phyloP scores from a whole-genome alignment of 2,329 filamentous ascomycete genomes.

The Camillea tinctor region DNA sequence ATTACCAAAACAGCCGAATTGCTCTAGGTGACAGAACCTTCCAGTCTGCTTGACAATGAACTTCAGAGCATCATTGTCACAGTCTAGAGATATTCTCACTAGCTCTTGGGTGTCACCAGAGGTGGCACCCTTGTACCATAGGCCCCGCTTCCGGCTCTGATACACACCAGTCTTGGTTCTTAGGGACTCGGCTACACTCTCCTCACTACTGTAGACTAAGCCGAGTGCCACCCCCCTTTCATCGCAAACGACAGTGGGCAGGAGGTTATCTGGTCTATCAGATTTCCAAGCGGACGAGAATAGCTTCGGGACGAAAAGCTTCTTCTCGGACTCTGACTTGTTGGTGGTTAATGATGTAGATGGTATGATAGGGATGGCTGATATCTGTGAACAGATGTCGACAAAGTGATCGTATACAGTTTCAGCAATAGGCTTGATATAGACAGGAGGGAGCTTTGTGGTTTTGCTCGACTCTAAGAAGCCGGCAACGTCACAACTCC shows the following conservation, averaged over 20 bases:
- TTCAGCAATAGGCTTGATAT: slow-evolving; percentile 50
- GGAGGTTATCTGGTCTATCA: slow-evolving; percentile 78
- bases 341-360: slow-evolving; percentile 68
- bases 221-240: slow-evolving; percentile 82
- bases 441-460: slow-evolving; percentile 47
- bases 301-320: slow-evolving; percentile 66
- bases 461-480: slow-evolving; percentile 46
- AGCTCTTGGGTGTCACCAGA: slow-evolving; percentile 93
- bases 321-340: slow-evolving; percentile 53
- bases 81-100: slow-evolving; percentile 81
- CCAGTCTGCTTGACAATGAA: slow-evolving; percentile 91
- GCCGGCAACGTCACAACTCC: slow-evolving; percentile 38
- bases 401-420: slow-evolving; percentile 47
- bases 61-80: slow-evolving; percentile 87
- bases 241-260: slow-evolving; percentile 89
- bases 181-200: slow-evolving; percentile 85
- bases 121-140: slow-evolving; percentile 96
- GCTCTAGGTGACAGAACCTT: slow-evolving; percentile 90
- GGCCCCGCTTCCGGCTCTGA: slow-evolving; percentile 88
- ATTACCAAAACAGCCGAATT: slow-evolving; percentile 88
- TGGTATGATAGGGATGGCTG: slow-evolving; percentile 72
- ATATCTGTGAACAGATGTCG: slow-evolving; percentile 46
- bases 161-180: slow-evolving; percentile 81
- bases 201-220: slow-evolving; percentile 89
- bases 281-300: slow-evolving; percentile 74